Percentiles rank a stretch among this genome's conserved stretches.
Evolutionary conservation across 2,329 filamentous ascomycete genomes (phyloP).

Genomic region (Fusarium cyanostomum): DNA sequence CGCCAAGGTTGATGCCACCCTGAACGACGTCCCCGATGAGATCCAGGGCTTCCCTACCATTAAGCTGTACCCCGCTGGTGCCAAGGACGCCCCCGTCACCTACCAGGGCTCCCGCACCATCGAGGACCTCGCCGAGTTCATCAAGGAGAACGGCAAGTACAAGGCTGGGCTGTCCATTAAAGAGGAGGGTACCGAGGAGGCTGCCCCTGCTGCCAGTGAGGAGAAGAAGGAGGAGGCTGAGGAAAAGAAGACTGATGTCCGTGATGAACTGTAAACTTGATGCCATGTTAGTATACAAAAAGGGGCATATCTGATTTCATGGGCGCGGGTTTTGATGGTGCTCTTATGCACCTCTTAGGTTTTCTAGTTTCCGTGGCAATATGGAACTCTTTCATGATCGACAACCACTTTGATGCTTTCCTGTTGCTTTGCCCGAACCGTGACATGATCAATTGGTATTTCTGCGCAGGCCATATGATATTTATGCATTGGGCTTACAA

Average conservation of each 20-base stretch:
- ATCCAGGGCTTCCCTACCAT: constrained; percentile 99
- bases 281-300: constrained; percentile 43
- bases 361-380: constrained; percentile 44
- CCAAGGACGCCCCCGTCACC: constrained; percentile 84
- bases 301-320: constrained; percentile 47
- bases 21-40: constrained; percentile 96
- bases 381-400: constrained; percentile 39
- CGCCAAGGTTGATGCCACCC: constrained; percentile 96
- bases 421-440: background rate
- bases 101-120: constrained; percentile 90
- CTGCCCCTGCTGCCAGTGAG: constrained; percentile 63
- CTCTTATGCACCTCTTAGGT: constrained; percentile 36
- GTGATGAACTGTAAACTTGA: constrained; percentile 79
- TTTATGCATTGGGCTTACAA: constrained; percentile 18
- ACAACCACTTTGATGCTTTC: constrained; percentile 22
- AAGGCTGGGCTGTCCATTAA: constrained; percentile 72
- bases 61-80: constrained; percentile 94
- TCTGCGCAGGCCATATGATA: background rate
- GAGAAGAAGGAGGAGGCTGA: constrained; percentile 62
- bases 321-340: constrained; percentile 47
- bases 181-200: constrained; percentile 65
- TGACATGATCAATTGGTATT: background rate
- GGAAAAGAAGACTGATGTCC: constrained; percentile 59
- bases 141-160: constrained; percentile 95
- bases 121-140: constrained; percentile 90